phyloP scores from a whole-genome alignment of 2,329 filamentous ascomycete genomes.

The Fusarium sp. region DNA sequence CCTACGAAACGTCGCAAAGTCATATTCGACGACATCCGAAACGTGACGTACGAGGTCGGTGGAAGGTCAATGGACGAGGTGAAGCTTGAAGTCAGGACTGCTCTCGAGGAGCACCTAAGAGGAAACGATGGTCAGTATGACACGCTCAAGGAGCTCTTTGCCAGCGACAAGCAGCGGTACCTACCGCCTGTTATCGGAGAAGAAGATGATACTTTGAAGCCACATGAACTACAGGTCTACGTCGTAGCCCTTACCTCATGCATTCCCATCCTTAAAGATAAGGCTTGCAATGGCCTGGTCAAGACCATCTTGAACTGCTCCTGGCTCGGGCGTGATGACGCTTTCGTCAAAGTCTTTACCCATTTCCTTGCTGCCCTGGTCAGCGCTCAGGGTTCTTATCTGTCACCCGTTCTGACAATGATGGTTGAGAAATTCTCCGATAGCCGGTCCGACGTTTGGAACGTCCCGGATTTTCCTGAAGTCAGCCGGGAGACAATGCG shows the following conservation, averaged over 20 bases:
- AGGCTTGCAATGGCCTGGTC: constrained; percentile 68
- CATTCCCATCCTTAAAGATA: constrained; percentile 68
- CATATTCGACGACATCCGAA: constrained; percentile 68
- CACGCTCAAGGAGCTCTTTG: constrained; percentile 68
- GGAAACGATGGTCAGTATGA: constrained; percentile 71
- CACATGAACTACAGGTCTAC: constrained; percentile 69
- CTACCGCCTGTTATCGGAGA: constrained; percentile 54
- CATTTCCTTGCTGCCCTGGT: constrained; percentile 78
- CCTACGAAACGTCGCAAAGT: constrained; percentile 67
- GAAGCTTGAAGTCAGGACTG: constrained; percentile 64
- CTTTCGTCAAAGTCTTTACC: constrained; percentile 74
- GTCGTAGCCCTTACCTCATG: constrained; percentile 71
- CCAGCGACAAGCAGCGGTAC: constrained; percentile 59
- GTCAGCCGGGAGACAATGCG: constrained; percentile 75
- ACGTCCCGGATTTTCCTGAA: constrained; percentile 63
- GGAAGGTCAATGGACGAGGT: constrained; percentile 64
- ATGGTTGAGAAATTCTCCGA: constrained; percentile 81
- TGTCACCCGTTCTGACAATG: constrained; percentile 79
- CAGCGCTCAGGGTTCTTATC: constrained; percentile 84
- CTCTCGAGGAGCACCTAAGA: constrained; percentile 66
- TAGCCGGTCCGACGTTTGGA: constrained; percentile 58
- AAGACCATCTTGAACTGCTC: constrained; percentile 68
- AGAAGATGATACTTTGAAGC: constrained; percentile 61
- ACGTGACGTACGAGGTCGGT: constrained; percentile 66
- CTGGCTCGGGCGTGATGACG: constrained; percentile 73